A percentile compares a stretch with the other conserved stretches of the same genome.
phyloP scores from a whole-genome alignment of 2,329 filamentous ascomycete species.

The Hyphodiscus sp. region DNA sequence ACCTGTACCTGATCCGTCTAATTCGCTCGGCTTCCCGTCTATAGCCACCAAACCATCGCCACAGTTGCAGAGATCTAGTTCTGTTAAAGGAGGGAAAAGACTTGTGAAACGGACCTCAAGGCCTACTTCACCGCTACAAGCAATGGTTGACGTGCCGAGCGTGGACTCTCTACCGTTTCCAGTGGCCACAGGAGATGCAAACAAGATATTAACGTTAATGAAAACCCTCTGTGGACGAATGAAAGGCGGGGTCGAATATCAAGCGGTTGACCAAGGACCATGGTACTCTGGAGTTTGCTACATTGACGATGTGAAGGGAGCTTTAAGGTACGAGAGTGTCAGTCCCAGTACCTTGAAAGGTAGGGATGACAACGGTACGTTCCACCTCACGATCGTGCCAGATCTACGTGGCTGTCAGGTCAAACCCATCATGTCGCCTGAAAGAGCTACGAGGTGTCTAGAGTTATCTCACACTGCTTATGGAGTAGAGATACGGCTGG shows the following conservation, averaged over 20 bases:
- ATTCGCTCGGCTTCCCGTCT: slow-evolving; percentile 39
- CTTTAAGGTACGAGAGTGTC: slow-evolving; percentile 60
- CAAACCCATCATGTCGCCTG: slow-evolving; percentile 44
- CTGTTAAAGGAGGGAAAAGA: slow-evolving; percentile 41
- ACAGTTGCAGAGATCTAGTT: slow-evolving; percentile 28
- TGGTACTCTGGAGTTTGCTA: slow-evolving; percentile 71
- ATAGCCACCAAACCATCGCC: slow-evolving; percentile 31
- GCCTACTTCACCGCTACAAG: slow-evolving; percentile 46
- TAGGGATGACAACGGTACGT: slow-evolving; percentile 55
- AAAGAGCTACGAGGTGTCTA: slow-evolving; percentile 42
- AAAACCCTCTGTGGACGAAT: slow-evolving; percentile 71
- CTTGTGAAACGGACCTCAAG: slow-evolving; percentile 49
- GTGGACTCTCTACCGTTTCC: slow-evolving; percentile 55
- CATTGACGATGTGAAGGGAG: slow-evolving; percentile 70
- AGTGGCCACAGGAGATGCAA: slow-evolving; percentile 59
- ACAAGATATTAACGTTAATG: slow-evolving; percentile 69
- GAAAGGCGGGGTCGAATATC: slow-evolving; percentile 71
- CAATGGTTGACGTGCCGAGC: slow-evolving; percentile 45
- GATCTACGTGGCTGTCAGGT: slow-evolving; percentile 72
- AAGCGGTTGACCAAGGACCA: slow-evolving; percentile 49
- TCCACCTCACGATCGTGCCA: slow-evolving; percentile 60
- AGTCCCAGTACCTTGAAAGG: too few species aligned
- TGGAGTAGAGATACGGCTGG: slow-evolving; percentile 56
- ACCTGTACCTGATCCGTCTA: slow-evolving; percentile 30
- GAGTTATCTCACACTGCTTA: slow-evolving; percentile 49